Conservation (phyloP, 2,329 filamentous ascomycete genomes). For the Aureobasidium zeae region DNA sequence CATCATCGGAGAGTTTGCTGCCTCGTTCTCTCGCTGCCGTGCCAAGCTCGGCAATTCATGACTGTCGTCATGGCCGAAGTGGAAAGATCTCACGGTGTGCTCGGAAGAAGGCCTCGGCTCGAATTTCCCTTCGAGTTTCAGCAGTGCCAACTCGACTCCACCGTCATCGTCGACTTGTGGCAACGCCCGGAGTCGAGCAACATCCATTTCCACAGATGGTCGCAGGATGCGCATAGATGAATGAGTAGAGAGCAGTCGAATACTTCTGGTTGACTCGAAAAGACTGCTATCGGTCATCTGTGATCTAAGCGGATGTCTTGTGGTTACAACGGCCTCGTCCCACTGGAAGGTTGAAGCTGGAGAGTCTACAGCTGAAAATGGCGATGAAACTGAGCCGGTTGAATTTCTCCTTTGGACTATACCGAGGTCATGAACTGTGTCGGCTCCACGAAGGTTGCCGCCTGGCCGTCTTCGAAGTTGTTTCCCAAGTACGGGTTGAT, state of each 20-base stretch:
- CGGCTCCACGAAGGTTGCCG: conserved; percentile 39
- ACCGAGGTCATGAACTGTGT: conserved; percentile 39
- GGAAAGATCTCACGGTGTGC: neutral
- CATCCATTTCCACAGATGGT: conserved; percentile 78
- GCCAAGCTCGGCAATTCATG: conserved; percentile 4
- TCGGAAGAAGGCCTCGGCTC: conserved; percentile 29
- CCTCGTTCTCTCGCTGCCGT: neutral
- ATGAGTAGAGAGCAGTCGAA: conserved; percentile 38
- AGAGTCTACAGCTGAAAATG: conserved; percentile 7
- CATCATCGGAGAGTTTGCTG: too few species aligned
- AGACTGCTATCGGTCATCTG: conserved; percentile 6
- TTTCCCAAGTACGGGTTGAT: conserved; percentile 18
- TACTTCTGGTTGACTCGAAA: conserved; percentile 1
- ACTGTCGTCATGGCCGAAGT: neutral
- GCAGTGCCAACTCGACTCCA: conserved; percentile 81
- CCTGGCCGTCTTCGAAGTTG: conserved; percentile 41
- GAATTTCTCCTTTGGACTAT: conserved; percentile 37
- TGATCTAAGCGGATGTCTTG: conserved; percentile 9
- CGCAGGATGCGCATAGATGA: conserved; percentile 48
- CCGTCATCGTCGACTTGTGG: conserved; percentile 72
- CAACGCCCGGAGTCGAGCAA: conserved; percentile 76
- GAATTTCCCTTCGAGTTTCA: conserved; percentile 86
- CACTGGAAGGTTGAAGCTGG: conserved; percentile 11
- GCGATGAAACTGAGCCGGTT: conserved; percentile 30
- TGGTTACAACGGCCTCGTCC: conserved; percentile 1